Conservation (phyloP, 768 basidiomycete genomes). For the Postia placenta region DNA sequence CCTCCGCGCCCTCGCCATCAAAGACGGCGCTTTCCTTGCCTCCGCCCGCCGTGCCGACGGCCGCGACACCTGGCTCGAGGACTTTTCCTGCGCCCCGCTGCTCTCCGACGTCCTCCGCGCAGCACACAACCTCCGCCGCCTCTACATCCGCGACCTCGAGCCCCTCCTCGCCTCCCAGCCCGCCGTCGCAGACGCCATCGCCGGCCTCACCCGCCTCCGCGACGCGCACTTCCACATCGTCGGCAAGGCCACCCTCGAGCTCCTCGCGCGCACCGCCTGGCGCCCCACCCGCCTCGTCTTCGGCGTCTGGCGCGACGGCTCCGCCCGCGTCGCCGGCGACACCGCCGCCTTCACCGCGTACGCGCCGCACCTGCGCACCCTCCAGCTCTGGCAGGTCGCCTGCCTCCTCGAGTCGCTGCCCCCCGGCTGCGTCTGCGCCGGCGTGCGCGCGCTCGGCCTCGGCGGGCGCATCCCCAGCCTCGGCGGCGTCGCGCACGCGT, state of each 20-base stretch:
- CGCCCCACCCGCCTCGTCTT: slow-evolving; percentile 11
- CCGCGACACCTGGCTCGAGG: slow-evolving; percentile 7
- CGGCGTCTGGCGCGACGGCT: slow-evolving; percentile 15
- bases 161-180: slow-evolving; percentile 14
- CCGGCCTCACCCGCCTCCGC: slow-evolving; percentile 10
- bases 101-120: slow-evolving; percentile 11
- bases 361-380: slow-evolving; percentile 7
- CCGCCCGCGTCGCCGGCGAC: slow-evolving; percentile 13
- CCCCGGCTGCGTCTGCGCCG: slow-evolving; percentile 9
- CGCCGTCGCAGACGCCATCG: slow-evolving; percentile 12
- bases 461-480: slow-evolving; percentile 15
- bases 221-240: slow-evolving; percentile 15
- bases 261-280: slow-evolving; percentile 9
- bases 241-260: slow-evolving; percentile 15
- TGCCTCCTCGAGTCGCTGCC: slow-evolving; percentile 16
- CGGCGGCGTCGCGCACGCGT: slow-evolving; percentile 11
- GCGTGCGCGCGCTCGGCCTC: slow-evolving; percentile 15
- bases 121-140: slow-evolving; percentile 13
- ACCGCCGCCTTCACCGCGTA: slow-evolving; percentile 13
- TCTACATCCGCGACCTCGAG: slow-evolving; percentile 16
- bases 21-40: slow-evolving; percentile 13
- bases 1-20: slow-evolving; percentile 12
- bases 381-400: slow-evolving; percentile 17
- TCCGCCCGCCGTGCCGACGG: not conserved
- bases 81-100: slow-evolving; percentile 12